A percentile compares a stretch with the other conserved stretches of the same genome.
phyloP scores from a whole-genome alignment of 768 basidiomycete species.

The Podaxis carcinomalis region DNA sequence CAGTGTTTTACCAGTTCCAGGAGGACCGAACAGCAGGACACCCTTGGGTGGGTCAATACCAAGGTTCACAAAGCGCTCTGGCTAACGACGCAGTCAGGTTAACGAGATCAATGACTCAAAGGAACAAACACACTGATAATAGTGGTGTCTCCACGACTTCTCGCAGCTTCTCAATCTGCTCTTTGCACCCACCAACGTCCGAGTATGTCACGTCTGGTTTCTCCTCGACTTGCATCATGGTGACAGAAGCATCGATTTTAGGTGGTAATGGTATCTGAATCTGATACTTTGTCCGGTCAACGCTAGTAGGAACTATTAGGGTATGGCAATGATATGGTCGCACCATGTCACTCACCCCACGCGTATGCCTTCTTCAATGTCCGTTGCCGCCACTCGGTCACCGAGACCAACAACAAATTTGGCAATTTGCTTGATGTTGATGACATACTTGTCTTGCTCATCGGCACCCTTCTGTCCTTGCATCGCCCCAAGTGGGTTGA shows the following conservation, averaged over 20 bases:
- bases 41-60: slow-evolving; percentile 99
- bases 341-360: slow-evolving; percentile 73
- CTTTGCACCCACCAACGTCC: slow-evolving; percentile 97
- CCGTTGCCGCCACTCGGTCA: slow-evolving; percentile 94
- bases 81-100: slow-evolving; percentile 49
- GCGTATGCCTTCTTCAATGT: slow-evolving; percentile 99
- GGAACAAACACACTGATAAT: slow-evolving; percentile 49
- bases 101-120: background rate
- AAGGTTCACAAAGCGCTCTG: slow-evolving; percentile 97
- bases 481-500: slow-evolving; percentile 71
- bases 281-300: slow-evolving; percentile 95
- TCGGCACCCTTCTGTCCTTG: slow-evolving; percentile 96
- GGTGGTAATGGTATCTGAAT: slow-evolving; percentile 98
- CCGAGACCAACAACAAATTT: slow-evolving; percentile 98
- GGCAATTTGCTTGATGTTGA: slow-evolving; percentile 99
- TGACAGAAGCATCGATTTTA: slow-evolving; percentile 98
- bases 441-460: slow-evolving; percentile 99
- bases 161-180: slow-evolving; percentile 97
- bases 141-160: slow-evolving; percentile 98
- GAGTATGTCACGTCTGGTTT: slow-evolving; percentile 98
- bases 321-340: background rate
- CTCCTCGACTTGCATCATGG: slow-evolving; percentile 99
- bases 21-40: slow-evolving; percentile 92
- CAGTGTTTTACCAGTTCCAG: slow-evolving; percentile 97
- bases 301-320: slow-evolving; percentile 41